Evolutionary conservation across 176 grass and related monocot species (phyloP).

Genomic region (Zoysia japonica): DNA sequence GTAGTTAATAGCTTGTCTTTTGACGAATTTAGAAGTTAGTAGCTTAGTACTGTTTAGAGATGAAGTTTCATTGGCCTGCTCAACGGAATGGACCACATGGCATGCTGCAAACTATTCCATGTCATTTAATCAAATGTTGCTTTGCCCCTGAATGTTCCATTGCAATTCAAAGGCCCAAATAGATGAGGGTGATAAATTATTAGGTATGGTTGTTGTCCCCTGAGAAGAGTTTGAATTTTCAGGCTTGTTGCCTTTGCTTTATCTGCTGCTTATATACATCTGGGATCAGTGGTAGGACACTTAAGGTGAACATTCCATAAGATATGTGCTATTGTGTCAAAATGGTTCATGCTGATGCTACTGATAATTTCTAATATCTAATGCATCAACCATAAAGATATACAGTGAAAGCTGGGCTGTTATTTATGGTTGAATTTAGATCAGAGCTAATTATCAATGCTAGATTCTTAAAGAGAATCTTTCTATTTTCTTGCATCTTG

Average conservation of each 20-base stretch:
- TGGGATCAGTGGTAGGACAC: not conserved
- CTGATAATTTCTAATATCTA: slow-evolving; percentile 24
- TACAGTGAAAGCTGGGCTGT: not conserved
- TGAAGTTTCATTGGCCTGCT: slow-evolving; percentile 15
- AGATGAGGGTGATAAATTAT: slow-evolving; percentile 1
- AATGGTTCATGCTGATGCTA: not conserved
- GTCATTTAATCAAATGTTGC: slow-evolving; percentile 28
- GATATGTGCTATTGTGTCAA: not conserved
- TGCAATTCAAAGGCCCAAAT: slow-evolving; percentile 12
- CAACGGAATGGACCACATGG: slow-evolving; percentile 43
- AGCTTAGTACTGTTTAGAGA: slow-evolving; percentile 25
- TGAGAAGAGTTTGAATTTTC: slow-evolving; percentile 24
- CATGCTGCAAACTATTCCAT: slow-evolving; percentile 21
- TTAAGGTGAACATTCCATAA: slow-evolving; percentile 10
- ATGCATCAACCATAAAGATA: not conserved
- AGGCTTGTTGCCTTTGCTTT: slow-evolving; percentile 1
- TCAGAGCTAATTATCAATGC: not conserved
- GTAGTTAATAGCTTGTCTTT: slow-evolving; percentile 14
- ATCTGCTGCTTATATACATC: not conserved
- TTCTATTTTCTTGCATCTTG: slow-evolving; percentile 5
- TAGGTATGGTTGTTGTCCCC: slow-evolving; percentile 31
- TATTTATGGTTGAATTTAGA: slow-evolving; percentile 18
- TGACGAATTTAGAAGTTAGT: not conserved
- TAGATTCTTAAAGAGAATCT: slow-evolving; percentile 1
- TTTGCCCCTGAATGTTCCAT: slow-evolving; percentile 17